phyloP scores from a whole-genome alignment of 2,329 filamentous ascomycete genomes.

The Hymenotorrendiella dingleyae region DNA sequence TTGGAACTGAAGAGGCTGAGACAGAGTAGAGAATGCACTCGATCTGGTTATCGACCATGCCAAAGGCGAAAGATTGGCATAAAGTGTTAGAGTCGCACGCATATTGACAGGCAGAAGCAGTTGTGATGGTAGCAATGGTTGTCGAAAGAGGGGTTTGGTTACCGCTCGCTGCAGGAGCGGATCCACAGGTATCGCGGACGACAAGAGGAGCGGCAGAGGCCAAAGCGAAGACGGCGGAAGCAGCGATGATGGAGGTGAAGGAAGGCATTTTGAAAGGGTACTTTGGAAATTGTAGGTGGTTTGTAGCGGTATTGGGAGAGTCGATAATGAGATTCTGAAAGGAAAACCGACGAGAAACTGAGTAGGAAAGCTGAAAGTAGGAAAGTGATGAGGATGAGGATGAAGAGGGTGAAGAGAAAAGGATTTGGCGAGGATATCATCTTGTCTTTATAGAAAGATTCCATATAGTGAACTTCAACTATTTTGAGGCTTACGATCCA shows the following conservation, averaged over 20 bases:
- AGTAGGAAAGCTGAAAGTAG: background rate
- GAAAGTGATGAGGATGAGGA: conserved; percentile 1
- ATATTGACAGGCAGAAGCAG: conserved; percentile 11
- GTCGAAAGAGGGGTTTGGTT: conserved; percentile 3
- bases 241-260: conserved; percentile 14
- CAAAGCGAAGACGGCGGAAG: conserved; percentile 9
- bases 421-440: background rate
- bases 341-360: background rate
- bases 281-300: background rate
- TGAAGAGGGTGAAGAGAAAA: conserved; percentile 4
- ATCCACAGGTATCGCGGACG: conserved; percentile 4
- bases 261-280: conserved; percentile 4
- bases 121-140: conserved; percentile 6
- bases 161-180: conserved; percentile 2
- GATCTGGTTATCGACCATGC: conserved; percentile 11
- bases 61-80: conserved; percentile 18
- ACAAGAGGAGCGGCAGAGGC: conserved; percentile 4
- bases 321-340: background rate
- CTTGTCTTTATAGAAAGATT: conserved; percentile 2
- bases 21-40: conserved; percentile 21
- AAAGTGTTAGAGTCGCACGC: conserved; percentile 12
- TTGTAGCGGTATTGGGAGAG: background rate
- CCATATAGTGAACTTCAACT: no score
- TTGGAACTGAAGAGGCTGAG: conserved; percentile 16
- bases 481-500: no score